phyloP scores from a whole-genome alignment of 1,284 basidiomycete genomes.

The Rhodotorula sp. region DNA sequence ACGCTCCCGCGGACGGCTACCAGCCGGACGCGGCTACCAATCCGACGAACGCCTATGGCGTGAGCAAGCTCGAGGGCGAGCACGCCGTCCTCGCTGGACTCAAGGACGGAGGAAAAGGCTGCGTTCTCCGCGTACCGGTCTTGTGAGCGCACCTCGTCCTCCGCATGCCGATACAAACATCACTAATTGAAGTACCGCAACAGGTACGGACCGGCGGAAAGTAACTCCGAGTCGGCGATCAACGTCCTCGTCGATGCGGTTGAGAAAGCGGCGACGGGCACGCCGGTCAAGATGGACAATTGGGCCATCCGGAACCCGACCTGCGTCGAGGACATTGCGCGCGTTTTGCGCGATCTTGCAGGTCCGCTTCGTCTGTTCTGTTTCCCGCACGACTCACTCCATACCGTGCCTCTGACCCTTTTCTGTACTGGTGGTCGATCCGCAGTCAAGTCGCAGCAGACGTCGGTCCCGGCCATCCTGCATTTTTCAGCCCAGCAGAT shows the following conservation, averaged over 20 bases:
- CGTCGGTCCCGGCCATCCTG: conserved; percentile 62
- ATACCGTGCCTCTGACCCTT: background rate
- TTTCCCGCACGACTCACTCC: background rate
- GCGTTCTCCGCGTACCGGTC: conserved; percentile 75
- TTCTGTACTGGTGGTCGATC: background rate
- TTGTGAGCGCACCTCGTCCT: conserved; percentile 58
- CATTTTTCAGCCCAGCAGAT: conserved; percentile 72
- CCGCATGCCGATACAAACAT: background rate
- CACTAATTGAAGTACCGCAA: background rate
- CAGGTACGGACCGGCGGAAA: conserved; percentile 74
- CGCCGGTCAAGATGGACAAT: conserved; percentile 81
- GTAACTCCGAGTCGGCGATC: conserved; percentile 73
- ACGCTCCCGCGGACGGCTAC: conserved; percentile 61
- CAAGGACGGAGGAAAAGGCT: conserved; percentile 55
- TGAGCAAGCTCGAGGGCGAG: conserved; percentile 75
- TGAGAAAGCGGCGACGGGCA: conserved; percentile 62
- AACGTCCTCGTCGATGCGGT: conserved; percentile 77
- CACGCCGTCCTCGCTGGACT: conserved; percentile 57
- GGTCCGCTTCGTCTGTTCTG: conserved; percentile 52
- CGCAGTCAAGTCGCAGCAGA: conserved; percentile 48
- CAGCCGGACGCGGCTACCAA: conserved; percentile 64
- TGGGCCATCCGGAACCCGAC: conserved; percentile 79
- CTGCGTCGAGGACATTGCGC: conserved; percentile 55
- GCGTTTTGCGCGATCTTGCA: conserved; percentile 62
- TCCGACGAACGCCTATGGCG: conserved; percentile 74